These are phyloP conservation scores for Basidiobolus meristosporus DNA, from an alignment of 371 early-diverging fungal genomes.

Conservation along the genomic window DNA sequence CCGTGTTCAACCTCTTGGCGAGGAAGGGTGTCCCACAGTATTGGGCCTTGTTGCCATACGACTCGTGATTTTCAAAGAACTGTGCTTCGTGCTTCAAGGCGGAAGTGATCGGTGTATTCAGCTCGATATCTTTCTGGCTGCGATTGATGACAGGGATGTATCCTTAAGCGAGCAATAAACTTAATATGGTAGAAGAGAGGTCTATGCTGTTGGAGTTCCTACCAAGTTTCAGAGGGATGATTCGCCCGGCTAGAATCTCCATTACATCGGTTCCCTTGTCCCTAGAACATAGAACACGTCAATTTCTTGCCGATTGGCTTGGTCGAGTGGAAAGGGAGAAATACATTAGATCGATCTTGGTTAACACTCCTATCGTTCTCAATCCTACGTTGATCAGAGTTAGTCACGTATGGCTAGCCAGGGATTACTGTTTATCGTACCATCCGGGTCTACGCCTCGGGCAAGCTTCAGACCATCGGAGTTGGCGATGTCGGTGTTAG, in stretches of 20 bases:
- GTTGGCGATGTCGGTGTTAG: constrained; percentile 96
- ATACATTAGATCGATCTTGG: constrained; percentile 99
- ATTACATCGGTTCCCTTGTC: constrained; percentile 98
- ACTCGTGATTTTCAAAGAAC: constrained; percentile 86
- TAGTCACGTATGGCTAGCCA: too few relatives aligned
- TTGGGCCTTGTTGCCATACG: constrained; percentile 87
- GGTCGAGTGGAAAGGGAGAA: too few relatives aligned
- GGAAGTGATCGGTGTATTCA: constrained; percentile 64
- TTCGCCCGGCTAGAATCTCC: constrained; percentile 93
- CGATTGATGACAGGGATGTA: constrained; percentile 85
- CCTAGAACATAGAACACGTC: too few relatives aligned
- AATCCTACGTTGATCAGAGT: too few relatives aligned
- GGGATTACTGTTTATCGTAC: too few relatives aligned
- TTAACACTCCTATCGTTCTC: constrained; percentile 98
- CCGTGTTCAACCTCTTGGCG: constrained; percentile 86
- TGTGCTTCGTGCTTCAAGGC: constrained; percentile 77
- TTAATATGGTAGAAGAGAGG: too few relatives aligned
- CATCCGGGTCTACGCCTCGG: constrained; percentile 95
- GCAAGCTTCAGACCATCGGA: constrained; percentile 96
- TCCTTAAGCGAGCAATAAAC: too few relatives aligned
- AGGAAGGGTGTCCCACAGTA: constrained; percentile 98
- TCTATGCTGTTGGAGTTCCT: too few relatives aligned
- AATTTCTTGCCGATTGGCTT: too few relatives aligned
- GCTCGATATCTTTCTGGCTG: constrained; percentile 89
- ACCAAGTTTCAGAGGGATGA: constrained; percentile 86